phyloP scores from a whole-genome alignment of 345 rosid genomes.

The Corchorus olitorius region DNA sequence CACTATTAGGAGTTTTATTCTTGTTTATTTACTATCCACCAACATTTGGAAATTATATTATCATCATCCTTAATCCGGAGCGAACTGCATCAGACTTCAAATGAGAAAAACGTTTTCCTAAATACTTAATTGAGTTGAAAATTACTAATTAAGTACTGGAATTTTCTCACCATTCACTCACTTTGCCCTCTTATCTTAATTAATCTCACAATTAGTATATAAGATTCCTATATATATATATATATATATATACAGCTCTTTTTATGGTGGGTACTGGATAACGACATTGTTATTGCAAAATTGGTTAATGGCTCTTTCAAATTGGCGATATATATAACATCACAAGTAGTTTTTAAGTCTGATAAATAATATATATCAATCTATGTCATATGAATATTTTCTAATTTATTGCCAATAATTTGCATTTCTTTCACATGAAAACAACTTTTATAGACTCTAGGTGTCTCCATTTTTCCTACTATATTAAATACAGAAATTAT shows the following conservation, averaged over 20 bases:
- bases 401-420: neutral
- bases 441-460: too few species aligned
- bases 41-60: too few species aligned
- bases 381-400: neutral
- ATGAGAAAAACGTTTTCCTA: too few species aligned
- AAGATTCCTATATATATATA: neutral
- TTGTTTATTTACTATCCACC: too few species aligned
- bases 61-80: too few species aligned
- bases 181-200: neutral
- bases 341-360: neutral
- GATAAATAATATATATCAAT: neutral
- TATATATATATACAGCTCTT: neutral
- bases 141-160: neutral
- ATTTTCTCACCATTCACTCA: neutral
- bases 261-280: neutral
- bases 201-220: neutral
- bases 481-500: too few species aligned
- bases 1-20: too few species aligned
- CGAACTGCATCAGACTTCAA: too few species aligned
- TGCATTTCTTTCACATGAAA: neutral
- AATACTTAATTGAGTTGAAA: neutral
- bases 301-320: neutral
- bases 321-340: neutral
- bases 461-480: too few species aligned
- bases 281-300: neutral